Evolutionary conservation across 2,329 filamentous ascomycete genomes (phyloP), one percentile per base, ranked within the genome.

Genomic region (Neodidymelliopsis sp.): DNA sequence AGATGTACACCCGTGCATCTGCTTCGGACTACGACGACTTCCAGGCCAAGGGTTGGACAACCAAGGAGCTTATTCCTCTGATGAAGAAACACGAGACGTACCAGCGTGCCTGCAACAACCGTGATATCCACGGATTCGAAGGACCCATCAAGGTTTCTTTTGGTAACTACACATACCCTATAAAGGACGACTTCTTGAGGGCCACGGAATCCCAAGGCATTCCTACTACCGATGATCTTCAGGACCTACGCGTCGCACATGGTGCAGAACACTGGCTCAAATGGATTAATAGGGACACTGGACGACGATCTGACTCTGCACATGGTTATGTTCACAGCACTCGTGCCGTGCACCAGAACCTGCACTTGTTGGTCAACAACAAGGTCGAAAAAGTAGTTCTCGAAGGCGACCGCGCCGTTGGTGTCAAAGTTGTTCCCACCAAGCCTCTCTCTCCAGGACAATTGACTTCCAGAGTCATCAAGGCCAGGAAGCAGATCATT

Each of bases 81-180:
- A 91, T 91, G 88, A 87, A 77, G 76, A 91, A 91, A 77, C 86
- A 90, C 53, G 88, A 91, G 75, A 91, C 88, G 0, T 91, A 91
- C 62, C 88, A 91, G 53, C 69, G 74, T 35, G 62, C 74, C 9
- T 75, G 69, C 65, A 75, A 78, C 56, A 79, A 79, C 59, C 81
- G 81, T 54, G 85, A 89, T 8, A 70, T 89, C 16, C 89, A 93
- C 63, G 89, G 89, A 1, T 90, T 86, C 46, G 87, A 90, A 24
- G 89, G 89, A 0, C 89, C 89, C 0, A 91, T 91, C 76, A 91
- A 91, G 74, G 88, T 91, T 28, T 91, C 87, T 0, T 91, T 91
- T 56, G 70, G 87, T 27, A 90, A 90, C 73, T 88, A 90, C 72
- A 89, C 86, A 4, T 92, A 92, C 60, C 89, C 89, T 1, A 85